Evolutionary conservation across 306 rosid species (phyloP).

Genomic region (Alnus glutinosa): DNA sequence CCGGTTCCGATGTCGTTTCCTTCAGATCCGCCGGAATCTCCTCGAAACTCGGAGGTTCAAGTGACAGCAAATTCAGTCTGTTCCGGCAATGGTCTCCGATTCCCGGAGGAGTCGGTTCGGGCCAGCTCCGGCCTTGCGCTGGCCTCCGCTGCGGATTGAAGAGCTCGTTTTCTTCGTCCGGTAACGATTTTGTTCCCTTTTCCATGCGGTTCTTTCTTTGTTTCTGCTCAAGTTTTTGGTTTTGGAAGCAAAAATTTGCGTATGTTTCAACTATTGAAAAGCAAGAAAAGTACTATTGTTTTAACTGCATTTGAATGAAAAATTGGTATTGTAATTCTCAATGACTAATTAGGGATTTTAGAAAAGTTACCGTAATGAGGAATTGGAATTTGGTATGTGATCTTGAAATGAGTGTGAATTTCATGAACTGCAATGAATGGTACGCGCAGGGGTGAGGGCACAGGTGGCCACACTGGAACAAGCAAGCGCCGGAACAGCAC

Average conservation of each 20-base stretch:
- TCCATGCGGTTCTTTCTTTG: background rate
- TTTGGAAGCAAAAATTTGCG: background rate
- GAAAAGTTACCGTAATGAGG: background rate
- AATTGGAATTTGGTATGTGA: background rate
- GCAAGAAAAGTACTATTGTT: background rate
- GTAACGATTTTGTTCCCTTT: slow-evolving; percentile 30
- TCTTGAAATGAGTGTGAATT: background rate
- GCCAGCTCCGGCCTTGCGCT: slow-evolving; percentile 30
- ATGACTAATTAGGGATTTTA: background rate
- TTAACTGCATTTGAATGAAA: background rate
- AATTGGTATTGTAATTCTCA: background rate
- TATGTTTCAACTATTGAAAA: background rate
- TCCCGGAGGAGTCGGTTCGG: slow-evolving; percentile 15
- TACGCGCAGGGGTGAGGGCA: slow-evolving; percentile 62
- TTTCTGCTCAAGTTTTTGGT: background rate
- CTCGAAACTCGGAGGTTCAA: slow-evolving; percentile 28
- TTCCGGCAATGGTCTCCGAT: slow-evolving; percentile 58
- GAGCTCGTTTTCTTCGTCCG: slow-evolving; percentile 40
- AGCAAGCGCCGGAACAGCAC: slow-evolving; percentile 46
- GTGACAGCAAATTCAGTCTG: slow-evolving; percentile 30
- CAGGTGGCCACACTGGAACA: slow-evolving; percentile 73
- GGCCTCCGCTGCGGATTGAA: slow-evolving; percentile 51
- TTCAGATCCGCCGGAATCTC: slow-evolving; percentile 40
- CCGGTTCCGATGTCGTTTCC: slow-evolving; percentile 59
- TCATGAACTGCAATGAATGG: background rate